Evolutionary conservation across 768 basidiomycete genomes (phyloP).

Genomic region (Leucogyrophana mollusca): DNA sequence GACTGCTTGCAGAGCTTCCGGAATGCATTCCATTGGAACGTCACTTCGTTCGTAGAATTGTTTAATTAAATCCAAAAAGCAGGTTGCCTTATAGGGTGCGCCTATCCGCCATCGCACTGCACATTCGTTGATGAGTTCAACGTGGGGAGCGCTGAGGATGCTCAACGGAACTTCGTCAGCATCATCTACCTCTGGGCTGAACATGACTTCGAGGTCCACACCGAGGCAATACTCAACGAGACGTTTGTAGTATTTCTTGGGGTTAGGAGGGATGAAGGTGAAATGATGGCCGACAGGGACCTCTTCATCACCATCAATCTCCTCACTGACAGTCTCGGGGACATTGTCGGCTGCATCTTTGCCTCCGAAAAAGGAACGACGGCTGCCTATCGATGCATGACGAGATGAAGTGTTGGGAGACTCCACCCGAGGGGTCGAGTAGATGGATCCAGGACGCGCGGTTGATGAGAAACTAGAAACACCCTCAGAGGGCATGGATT

Average conservation of each 20-base stretch:
- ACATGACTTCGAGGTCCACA: slow-evolving; percentile 86
- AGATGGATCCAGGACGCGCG: slow-evolving; percentile 57
- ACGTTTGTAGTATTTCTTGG: slow-evolving; percentile 80
- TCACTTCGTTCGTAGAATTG: slow-evolving; percentile 86
- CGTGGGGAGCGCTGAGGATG: slow-evolving; percentile 77
- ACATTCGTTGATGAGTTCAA: slow-evolving; percentile 85
- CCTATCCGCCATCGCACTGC: slow-evolving; percentile 88
- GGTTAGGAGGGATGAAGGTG: slow-evolving; percentile 89
- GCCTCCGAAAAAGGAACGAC: slow-evolving; percentile 54
- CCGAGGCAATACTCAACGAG: slow-evolving; percentile 82
- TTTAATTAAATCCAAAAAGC: slow-evolving; percentile 84
- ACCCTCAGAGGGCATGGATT: slow-evolving; percentile 62
- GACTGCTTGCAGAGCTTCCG: slow-evolving; percentile 80
- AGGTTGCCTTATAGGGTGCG: slow-evolving; percentile 71
- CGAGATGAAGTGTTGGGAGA: slow-evolving; percentile 37
- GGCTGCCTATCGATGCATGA: slow-evolving; percentile 63
- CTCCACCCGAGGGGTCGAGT: slow-evolving; percentile 41
- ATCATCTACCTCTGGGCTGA: slow-evolving; percentile 87
- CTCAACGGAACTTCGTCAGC: slow-evolving; percentile 94
- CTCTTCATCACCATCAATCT: slow-evolving; percentile 62
- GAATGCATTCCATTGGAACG: slow-evolving; percentile 92
- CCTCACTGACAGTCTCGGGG: slow-evolving; percentile 35
- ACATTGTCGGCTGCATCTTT: slow-evolving; percentile 27
- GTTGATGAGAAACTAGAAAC: slow-evolving; percentile 18
- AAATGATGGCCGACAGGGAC: slow-evolving; percentile 74